Percentiles rank a stretch among this genome's conserved stretches.
phyloP scores from a whole-genome alignment of 2,329 filamentous ascomycete genomes.

The Fusarium tupiense region DNA sequence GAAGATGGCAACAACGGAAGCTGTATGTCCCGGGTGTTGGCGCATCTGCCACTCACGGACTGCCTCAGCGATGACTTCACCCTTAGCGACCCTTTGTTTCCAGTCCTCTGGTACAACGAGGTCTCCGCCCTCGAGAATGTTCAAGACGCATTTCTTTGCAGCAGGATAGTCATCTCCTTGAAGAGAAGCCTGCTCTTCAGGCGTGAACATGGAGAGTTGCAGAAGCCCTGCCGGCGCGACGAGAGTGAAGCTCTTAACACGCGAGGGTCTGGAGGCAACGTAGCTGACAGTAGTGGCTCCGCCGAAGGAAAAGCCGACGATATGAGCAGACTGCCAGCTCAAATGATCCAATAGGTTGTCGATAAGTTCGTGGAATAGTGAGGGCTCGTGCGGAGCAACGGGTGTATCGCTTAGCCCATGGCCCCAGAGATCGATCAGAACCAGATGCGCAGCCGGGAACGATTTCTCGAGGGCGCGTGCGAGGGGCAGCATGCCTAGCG shows the following conservation, averaged over 20 bases:
- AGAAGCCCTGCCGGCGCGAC: conserved; percentile 61
- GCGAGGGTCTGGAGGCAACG: conserved; percentile 44
- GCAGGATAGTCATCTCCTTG: conserved; percentile 43
- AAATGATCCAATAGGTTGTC: conserved; percentile 52
- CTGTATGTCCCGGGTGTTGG: conserved; percentile 56
- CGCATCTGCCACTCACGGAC: conserved; percentile 59
- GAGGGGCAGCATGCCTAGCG: conserved; percentile 58
- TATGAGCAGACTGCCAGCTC: conserved; percentile 53
- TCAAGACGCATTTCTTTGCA: conserved; percentile 49
- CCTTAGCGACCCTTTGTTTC: conserved; percentile 51
- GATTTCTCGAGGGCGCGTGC: conserved; percentile 46
- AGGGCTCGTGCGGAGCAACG: conserved; percentile 50
- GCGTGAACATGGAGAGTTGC: conserved; percentile 38
- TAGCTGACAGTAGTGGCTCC: conserved; percentile 53
- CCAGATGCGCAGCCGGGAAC: conserved; percentile 51
- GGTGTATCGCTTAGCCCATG: conserved; percentile 63
- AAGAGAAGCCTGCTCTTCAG: conserved; percentile 37
- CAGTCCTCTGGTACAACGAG: conserved; percentile 56
- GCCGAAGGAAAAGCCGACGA: conserved; percentile 63
- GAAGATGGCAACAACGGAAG: conserved; percentile 57
- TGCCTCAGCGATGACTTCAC: conserved; percentile 58
- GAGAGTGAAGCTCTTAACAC: conserved; percentile 47
- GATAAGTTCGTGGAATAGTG: conserved; percentile 55
- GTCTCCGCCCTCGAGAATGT: conserved; percentile 55
- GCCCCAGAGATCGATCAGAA: conserved; percentile 62